Percentiles rank a stretch among this genome's conserved stretches.
These are phyloP conservation scores for Pseudozyma hubeiensis DNA, from an alignment of 1,284 basidiomycete genomes.

Conservation along the genomic window DNA sequence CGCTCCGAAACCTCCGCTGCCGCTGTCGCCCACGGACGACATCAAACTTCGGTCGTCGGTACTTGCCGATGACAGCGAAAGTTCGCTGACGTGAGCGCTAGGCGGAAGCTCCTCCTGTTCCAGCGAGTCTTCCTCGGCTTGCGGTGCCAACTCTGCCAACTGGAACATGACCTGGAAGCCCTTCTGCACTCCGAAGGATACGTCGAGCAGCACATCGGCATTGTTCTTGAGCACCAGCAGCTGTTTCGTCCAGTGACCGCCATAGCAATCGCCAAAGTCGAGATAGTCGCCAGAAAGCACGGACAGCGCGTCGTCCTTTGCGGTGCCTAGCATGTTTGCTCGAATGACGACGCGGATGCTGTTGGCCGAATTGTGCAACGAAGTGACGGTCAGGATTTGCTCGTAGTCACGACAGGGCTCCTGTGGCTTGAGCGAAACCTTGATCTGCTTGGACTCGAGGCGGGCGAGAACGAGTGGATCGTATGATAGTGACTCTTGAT, in stretches of 20 bases:
- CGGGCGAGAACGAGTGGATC: constrained; percentile 30
- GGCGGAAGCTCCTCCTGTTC: constrained; percentile 47
- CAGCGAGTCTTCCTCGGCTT: constrained; percentile 42
- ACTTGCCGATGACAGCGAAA: constrained; percentile 41
- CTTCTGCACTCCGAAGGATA: constrained; percentile 70
- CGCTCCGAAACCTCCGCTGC: constrained; percentile 26
- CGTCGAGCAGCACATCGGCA: constrained; percentile 70
- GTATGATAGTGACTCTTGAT: constrained; percentile 37
- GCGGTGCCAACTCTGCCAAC: constrained; percentile 69
- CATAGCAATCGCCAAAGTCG: constrained; percentile 72
- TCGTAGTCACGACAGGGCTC: constrained; percentile 63
- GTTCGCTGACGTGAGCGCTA: constrained; percentile 37
- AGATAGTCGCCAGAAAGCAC: constrained; percentile 70
- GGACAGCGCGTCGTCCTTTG: constrained; percentile 69
- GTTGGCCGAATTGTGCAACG: constrained; percentile 60
- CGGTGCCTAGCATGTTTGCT: constrained; percentile 65
- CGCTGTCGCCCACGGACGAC: constrained; percentile 34
- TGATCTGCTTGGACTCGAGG: constrained; percentile 39
- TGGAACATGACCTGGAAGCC: constrained; percentile 71
- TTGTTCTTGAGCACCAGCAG: constrained; percentile 71
- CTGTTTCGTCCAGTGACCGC: constrained; percentile 71
- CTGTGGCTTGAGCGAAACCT: constrained; percentile 48
- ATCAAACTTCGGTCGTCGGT: constrained; percentile 33
- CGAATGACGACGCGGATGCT: constrained; percentile 60
- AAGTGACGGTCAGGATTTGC: constrained; percentile 63